phyloP scores from a whole-genome alignment of 352 stramenopile species.

The Globisporangium recalcitrans region DNA sequence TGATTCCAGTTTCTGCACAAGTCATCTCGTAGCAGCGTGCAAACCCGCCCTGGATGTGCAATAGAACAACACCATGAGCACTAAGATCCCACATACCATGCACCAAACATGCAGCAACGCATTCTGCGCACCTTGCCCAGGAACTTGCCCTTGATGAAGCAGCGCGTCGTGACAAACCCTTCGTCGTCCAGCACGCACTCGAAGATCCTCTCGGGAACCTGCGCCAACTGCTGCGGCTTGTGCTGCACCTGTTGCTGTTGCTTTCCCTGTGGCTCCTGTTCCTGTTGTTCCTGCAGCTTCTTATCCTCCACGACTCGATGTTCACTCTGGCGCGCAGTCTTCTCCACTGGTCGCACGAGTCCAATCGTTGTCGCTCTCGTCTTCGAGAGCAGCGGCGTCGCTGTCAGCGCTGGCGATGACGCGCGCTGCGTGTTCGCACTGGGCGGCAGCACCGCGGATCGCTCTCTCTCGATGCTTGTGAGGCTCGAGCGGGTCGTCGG shows the following conservation, averaged over 20 bases:
- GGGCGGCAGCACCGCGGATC: constrained; percentile 1
- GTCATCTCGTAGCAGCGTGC: constrained; percentile 96
- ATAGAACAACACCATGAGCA: no score
- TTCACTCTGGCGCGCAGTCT: constrained; percentile 5
- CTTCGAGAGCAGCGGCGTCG: constrained; percentile 4
- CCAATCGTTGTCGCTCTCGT: constrained; percentile 6
- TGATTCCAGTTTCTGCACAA: constrained; percentile 88
- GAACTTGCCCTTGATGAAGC: constrained; percentile 91
- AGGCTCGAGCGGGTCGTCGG: constrained; percentile 3
- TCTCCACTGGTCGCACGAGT: constrained; percentile 12
- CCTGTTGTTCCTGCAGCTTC: constrained; percentile 3
- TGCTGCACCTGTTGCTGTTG: not conserved
- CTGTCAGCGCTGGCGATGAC: not conserved
- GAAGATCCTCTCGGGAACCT: constrained; percentile 57
- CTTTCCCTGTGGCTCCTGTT: constrained; percentile 4
- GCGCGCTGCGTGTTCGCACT: constrained; percentile 14
- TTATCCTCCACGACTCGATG: constrained; percentile 1
- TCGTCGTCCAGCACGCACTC: constrained; percentile 52
- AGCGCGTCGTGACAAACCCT: constrained; percentile 52
- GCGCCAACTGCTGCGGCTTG: constrained; percentile 7
- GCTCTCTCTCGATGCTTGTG: constrained; percentile 1
- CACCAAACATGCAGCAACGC: not conserved
- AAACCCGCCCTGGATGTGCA: constrained; percentile 97
- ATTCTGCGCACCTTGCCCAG: constrained; percentile 86
- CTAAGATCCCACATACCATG: not conserved